phyloP scores from a whole-genome alignment of 495 filamentous ascomycete genomes.

The Penicillium paxilli region DNA sequence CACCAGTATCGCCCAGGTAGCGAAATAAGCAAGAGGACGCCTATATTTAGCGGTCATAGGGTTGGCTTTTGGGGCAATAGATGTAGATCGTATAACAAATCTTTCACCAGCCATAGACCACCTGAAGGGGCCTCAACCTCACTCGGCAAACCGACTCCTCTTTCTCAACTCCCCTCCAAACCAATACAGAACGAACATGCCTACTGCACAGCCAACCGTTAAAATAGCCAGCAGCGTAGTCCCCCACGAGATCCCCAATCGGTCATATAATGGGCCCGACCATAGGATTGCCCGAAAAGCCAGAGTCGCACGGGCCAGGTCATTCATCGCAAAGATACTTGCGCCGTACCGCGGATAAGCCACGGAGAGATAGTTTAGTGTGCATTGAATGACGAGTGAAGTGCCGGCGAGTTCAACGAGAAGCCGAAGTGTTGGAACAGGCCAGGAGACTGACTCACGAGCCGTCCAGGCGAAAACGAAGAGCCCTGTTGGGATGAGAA shows the following conservation, averaged over 20 bases:
- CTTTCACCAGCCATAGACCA: too few relatives aligned
- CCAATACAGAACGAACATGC: background rate
- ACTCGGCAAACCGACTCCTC: background rate
- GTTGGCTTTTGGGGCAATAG: too few relatives aligned
- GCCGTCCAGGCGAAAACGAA: constrained; percentile 7
- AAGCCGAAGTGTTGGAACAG: constrained; percentile 53
- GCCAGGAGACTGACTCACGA: constrained; percentile 43
- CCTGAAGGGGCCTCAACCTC: too few relatives aligned
- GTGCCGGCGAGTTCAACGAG: constrained; percentile 39
- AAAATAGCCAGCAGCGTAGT: background rate
- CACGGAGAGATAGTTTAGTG: constrained; percentile 54
- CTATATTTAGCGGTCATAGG: too few relatives aligned
- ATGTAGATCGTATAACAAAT: too few relatives aligned
- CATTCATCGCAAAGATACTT: constrained; percentile 52
- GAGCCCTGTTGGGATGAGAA: background rate
- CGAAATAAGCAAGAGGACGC: too few relatives aligned
- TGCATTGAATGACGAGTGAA: constrained; percentile 54
- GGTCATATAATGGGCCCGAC: background rate
- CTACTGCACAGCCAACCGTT: background rate
- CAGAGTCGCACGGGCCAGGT: constrained; percentile 36
- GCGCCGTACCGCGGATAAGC: constrained; percentile 59
- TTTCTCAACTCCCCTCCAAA: background rate
- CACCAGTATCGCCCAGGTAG: too few relatives aligned
- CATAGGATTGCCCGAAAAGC: constrained; percentile 4
- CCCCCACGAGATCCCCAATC: constrained; percentile 1